Evolutionary conservation across 208 protist genomes (phyloP), one percentile per base, ranked within the genome.

Genomic region (Trypanosoma lewisi): DNA sequence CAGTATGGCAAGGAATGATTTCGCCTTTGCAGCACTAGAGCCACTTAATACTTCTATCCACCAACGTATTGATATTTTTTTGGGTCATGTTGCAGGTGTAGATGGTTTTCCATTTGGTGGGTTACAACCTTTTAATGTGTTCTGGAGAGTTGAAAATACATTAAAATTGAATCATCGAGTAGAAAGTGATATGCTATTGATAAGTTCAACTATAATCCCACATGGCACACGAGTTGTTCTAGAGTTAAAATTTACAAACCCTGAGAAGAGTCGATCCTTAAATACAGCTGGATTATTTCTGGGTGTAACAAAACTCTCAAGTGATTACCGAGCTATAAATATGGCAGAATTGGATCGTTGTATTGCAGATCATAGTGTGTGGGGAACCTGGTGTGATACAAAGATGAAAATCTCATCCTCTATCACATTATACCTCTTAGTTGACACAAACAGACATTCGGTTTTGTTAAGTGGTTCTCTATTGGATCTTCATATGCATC

Each of bases 341-440:
- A 60, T 67, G 16, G 47, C 71, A 19, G 84, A 95, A 45, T 57
- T 96, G 21, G 79, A 96, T 31, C 78, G 76, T 36, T 61, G 79
- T 25, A 80, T 77, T 41, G 64, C 70, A 28, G 75, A 84, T 44
- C 81, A 73, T 67, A 88, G 71, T 50, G 57, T 84, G 37, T 93
- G 89, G 82, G 89, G 89, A 1, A 79, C 83, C 45, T 96, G 89
- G 89, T 92, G 80, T 65, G 86, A 93, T 63, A 62, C 67, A 3
- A 67, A 63, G 30, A 73, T 80, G 33, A 89, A 85, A 62, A 74
- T 84, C 28, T 74, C 67, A 27, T 23, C 54, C 19, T 64, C 71
- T 34, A 77, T 78, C n/a, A 57, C 42, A 6, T 55, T 96, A 5
- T 86, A 78, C 50, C 48, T 92, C 37, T 58, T 89, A 17, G 72